A percentile compares a stretch with the other conserved stretches of the same genome.
Conservation (phyloP, 2,329 filamentous ascomycete genomes). For the Metarhizium album region DNA sequence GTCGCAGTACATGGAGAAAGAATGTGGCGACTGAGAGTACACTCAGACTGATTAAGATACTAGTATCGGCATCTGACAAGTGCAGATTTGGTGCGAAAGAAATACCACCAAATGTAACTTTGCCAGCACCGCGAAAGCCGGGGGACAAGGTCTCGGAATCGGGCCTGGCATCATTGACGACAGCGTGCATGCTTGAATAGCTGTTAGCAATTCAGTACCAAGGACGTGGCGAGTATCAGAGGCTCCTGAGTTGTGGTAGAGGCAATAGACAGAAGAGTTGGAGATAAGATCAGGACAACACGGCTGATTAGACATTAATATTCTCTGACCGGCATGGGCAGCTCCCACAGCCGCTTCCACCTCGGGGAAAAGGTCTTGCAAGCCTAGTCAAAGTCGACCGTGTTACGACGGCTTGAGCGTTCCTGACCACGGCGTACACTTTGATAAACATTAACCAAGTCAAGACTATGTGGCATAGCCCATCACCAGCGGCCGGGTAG, state of each 20-base stretch:
- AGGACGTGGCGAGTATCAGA: neutral
- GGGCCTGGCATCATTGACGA: neutral
- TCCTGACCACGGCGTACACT: no score
- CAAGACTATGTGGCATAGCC: no score
- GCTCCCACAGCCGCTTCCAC: no score
- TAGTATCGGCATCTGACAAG: conserved; percentile 5
- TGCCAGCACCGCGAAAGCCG: neutral
- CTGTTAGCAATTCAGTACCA: neutral
- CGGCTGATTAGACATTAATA: no score
- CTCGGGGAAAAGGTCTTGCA: no score
- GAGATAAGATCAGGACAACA: no score
- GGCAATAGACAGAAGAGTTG: no score
- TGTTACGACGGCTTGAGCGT: no score
- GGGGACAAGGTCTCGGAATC: neutral
- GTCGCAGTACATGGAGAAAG: conserved; percentile 18
- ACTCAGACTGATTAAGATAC: conserved; percentile 13
- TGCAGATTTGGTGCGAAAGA: neutral
- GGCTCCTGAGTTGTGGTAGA: neutral
- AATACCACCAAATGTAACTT: neutral
- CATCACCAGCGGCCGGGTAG: no score
- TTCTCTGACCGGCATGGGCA: no score
- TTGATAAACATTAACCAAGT: no score
- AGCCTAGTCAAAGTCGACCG: no score
- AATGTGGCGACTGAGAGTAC: conserved; percentile 18
- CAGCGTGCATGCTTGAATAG: neutral